Conservation (phyloP, 305 asterid species). For the Solanum hybrid region DNA sequence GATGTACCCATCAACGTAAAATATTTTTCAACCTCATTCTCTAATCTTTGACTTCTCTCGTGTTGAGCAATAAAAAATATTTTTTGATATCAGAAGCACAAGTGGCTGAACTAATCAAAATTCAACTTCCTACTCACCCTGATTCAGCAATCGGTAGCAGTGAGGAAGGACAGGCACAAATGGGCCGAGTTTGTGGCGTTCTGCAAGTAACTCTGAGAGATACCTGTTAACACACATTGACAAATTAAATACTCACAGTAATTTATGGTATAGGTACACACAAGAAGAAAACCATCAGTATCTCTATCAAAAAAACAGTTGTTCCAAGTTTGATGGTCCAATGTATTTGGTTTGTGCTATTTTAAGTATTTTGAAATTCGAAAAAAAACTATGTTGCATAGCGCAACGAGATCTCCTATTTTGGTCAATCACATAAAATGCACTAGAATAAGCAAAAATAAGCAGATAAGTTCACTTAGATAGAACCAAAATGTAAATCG, state of each 20-base stretch:
- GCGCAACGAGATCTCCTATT: not conserved
- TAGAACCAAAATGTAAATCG: not conserved
- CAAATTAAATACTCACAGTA: not conserved
- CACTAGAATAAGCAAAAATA: not conserved
- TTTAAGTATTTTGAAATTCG: not conserved
- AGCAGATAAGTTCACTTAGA: not conserved
- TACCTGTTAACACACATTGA: slow-evolving; percentile 41
- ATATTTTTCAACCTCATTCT: not conserved
- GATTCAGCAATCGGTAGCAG: slow-evolving; percentile 71
- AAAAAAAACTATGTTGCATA: not conserved
- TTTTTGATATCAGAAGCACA: not conserved
- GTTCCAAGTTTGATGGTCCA: not conserved
- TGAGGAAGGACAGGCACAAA: slow-evolving; percentile 81
- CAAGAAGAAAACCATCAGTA: not conserved
- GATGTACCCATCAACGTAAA: not conserved
- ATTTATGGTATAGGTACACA: not conserved
- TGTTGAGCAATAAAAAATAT: not conserved
- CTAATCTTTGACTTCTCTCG: not conserved
- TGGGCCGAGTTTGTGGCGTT: slow-evolving; percentile 75
- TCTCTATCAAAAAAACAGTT: not conserved
- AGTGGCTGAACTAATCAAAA: not conserved
- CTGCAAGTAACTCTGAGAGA: slow-evolving; percentile 73
- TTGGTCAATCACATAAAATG: not conserved
- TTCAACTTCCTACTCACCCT: slow-evolving; percentile 53
- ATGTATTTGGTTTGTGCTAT: not conserved